Evolutionary conservation across 768 basidiomycete species (phyloP).

Genomic region (Hebeloma cylindrosporum): DNA sequence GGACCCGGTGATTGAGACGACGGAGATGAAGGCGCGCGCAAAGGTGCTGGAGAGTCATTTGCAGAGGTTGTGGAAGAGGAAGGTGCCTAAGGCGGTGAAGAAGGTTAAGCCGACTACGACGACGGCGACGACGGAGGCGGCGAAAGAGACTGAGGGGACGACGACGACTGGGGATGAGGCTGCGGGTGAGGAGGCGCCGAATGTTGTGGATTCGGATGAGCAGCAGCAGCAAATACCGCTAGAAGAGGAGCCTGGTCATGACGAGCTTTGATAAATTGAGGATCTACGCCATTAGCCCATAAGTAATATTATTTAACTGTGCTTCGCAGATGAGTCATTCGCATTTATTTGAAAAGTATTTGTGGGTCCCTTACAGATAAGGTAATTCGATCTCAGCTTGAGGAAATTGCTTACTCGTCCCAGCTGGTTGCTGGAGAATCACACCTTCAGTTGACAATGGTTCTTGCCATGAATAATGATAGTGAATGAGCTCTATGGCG

Average conservation of each 20-base stretch:
- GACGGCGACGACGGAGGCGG: slow-evolving; percentile 15
- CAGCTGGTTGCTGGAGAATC: too few species aligned
- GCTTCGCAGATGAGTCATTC: too few species aligned
- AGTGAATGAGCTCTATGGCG: too few species aligned
- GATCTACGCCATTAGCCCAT: too few species aligned
- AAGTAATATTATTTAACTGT: too few species aligned
- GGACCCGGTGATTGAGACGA: slow-evolving; percentile 83
- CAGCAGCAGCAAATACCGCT: slow-evolving; percentile 14
- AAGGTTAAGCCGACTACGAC: slow-evolving; percentile 45
- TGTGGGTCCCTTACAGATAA: too few species aligned
- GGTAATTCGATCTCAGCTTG: too few species aligned
- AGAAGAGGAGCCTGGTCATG: slow-evolving; percentile 17
- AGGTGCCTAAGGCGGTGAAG: slow-evolving; percentile 57
- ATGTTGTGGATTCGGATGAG: slow-evolving; percentile 12
- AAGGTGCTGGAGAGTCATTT: slow-evolving; percentile 77
- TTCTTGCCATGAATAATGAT: too few species aligned
- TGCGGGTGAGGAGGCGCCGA: slow-evolving; percentile 3
- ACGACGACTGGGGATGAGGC: too few species aligned
- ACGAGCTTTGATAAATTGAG: slow-evolving; percentile 22
- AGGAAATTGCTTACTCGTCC: too few species aligned
- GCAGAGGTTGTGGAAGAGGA: slow-evolving; percentile 67
- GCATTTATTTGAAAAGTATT: too few species aligned
- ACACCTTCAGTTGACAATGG: too few species aligned
- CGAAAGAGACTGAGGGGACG: slow-evolving; percentile 21
- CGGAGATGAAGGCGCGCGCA: slow-evolving; percentile 82